These are phyloP conservation scores for Senna tora DNA, from an alignment of 306 rosid species.

Conservation along the genomic window DNA sequence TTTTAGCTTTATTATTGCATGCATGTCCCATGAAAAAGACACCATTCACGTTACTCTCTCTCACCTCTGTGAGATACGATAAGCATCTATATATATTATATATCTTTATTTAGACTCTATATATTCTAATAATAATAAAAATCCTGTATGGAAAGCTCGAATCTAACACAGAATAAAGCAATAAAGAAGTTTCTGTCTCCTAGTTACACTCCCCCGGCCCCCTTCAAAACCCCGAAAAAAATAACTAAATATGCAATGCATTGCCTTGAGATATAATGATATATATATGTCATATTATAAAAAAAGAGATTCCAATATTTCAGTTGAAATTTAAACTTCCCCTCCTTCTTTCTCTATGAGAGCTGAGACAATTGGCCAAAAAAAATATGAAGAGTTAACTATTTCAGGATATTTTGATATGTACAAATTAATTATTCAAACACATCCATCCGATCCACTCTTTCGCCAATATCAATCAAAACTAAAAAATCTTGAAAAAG, in stretches of 20 bases:
- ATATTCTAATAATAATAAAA: neutral
- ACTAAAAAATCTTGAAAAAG: constrained; percentile 53
- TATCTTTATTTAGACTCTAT: too few relatives aligned
- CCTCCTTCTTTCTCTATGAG: constrained; percentile 44
- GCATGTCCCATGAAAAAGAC: constrained; percentile 63
- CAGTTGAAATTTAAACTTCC: constrained; percentile 36
- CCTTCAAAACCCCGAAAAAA: constrained; percentile 14
- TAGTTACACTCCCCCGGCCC: constrained; percentile 36
- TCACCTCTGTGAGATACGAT: constrained; percentile 45
- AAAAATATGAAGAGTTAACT: neutral
- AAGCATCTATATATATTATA: constrained; percentile 16
- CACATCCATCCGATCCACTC: constrained; percentile 1
- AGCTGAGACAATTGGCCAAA: too few relatives aligned
- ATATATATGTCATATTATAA: constrained; percentile 22
- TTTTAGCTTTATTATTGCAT: constrained; percentile 65
- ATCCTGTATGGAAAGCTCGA: constrained; percentile 56
- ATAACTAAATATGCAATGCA: neutral
- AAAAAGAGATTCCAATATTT: constrained; percentile 40
- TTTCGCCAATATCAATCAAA: constrained; percentile 39
- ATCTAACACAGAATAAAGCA: constrained; percentile 74
- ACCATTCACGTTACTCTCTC: constrained; percentile 60
- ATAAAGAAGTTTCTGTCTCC: constrained; percentile 58
- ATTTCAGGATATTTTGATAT: neutral
- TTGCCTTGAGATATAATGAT: constrained; percentile 13
- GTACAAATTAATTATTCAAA: constrained; percentile 27